Conservation (phyloP, 441 rosid genomes). For the Pelargonium cotyledonis region DNA sequence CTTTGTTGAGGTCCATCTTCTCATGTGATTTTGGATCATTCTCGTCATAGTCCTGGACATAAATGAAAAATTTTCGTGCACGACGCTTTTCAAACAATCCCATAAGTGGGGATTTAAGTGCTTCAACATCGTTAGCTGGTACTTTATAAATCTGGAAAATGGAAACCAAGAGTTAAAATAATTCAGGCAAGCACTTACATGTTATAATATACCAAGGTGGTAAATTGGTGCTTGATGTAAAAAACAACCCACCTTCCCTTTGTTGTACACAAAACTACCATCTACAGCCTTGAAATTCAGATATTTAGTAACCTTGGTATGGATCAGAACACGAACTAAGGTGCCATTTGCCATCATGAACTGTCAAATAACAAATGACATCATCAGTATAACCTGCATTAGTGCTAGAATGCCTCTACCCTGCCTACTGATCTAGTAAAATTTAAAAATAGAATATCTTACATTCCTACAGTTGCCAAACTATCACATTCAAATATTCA, state of each 20-base stretch:
- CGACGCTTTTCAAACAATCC: slow-evolving; percentile 73
- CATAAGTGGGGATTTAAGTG: slow-evolving; percentile 64
- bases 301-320: slow-evolving; percentile 66
- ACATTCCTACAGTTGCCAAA: no score
- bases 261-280: slow-evolving; percentile 66
- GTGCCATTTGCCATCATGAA: slow-evolving; percentile 66
- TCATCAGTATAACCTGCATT: not conserved
- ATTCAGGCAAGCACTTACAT: not conserved
- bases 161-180: not conserved
- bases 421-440: no score
- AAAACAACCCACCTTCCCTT: slow-evolving; percentile 43
- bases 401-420: not conserved
- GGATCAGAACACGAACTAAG: slow-evolving; percentile 56
- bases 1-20: slow-evolving; percentile 57
- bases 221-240: not conserved
- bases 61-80: slow-evolving; percentile 64
- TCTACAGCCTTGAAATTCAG: slow-evolving; percentile 71
- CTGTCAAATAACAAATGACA: slow-evolving; percentile 23
- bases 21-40: slow-evolving; percentile 69
- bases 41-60: slow-evolving; percentile 67
- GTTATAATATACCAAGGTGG: not conserved
- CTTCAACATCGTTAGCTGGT: slow-evolving; percentile 69
- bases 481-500: no score
- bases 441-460: no score
- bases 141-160: slow-evolving; percentile 50